Conservation (phyloP, 257 asterid species). For the Prunella vulgaris region DNA sequence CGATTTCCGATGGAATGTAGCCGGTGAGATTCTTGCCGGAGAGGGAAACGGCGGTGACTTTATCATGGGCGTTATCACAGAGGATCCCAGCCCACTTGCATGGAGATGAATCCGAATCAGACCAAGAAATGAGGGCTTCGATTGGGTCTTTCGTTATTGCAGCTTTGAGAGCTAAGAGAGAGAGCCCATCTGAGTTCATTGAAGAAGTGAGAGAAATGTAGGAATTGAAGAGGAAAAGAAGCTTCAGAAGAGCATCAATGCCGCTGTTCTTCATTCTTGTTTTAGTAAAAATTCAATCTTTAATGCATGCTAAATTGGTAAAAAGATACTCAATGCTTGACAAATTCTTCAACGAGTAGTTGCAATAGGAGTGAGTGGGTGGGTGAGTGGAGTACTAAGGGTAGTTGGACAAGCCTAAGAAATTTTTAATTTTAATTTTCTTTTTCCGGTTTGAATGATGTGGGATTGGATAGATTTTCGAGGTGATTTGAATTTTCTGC, state of each 20-base stretch:
- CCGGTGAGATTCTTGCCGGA: conserved; percentile 52
- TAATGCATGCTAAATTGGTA: conserved; percentile 1
- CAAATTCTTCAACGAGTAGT: conserved; percentile 21
- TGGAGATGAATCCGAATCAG: conserved; percentile 51
- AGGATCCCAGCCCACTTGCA: conserved; percentile 70
- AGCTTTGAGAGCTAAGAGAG: conserved; percentile 78
- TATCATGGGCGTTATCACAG: conserved; percentile 36
- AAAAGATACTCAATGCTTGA: background rate
- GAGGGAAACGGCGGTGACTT: conserved; percentile 55
- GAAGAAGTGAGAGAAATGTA: conserved; percentile 32
- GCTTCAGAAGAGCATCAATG: background rate
- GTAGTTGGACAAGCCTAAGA: conserved; percentile 13
- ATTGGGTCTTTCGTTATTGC: conserved; percentile 55
- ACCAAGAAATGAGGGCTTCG: conserved; percentile 52
- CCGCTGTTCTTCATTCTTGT: background rate
- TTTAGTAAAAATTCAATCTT: conserved; percentile 35
- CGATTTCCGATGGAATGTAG: conserved; percentile 77
- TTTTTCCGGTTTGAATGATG: background rate
- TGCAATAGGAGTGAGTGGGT: conserved; percentile 12
- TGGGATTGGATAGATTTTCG: conserved; percentile 32
- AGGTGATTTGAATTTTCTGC: conserved; percentile 40
- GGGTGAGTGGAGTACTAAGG: background rate
- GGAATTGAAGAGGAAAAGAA: conserved; percentile 34
- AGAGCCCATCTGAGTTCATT: conserved; percentile 64
- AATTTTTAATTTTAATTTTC: background rate